phyloP scores from a whole-genome alignment of 2,329 filamentous ascomycete genomes.

The Claviceps pazoutovae region DNA sequence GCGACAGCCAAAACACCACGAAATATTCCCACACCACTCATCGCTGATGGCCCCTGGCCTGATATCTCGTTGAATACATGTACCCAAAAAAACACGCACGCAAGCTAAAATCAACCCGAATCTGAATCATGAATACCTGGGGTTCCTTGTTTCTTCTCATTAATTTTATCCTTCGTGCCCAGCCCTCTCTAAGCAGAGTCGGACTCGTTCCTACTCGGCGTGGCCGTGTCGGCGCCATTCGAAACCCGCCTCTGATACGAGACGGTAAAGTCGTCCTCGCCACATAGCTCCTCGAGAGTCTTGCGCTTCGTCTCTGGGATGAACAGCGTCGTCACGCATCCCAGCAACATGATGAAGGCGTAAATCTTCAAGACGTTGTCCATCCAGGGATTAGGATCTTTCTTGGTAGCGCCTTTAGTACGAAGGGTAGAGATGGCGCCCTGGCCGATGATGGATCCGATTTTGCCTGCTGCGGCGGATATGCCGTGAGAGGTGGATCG shows the following conservation, averaged over 20 bases:
- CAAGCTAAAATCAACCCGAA: no score
- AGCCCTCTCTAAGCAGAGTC: slow-evolving; percentile 1
- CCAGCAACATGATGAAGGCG: slow-evolving; percentile 64
- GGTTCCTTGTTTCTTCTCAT: background rate
- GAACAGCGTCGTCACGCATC: slow-evolving; percentile 52
- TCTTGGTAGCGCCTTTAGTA: slow-evolving; percentile 26
- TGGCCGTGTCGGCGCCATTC: background rate
- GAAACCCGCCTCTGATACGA: background rate
- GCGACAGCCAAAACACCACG: no score
- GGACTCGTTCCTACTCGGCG: slow-evolving; percentile 1
- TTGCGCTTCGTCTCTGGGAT: slow-evolving; percentile 64
- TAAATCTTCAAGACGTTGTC: slow-evolving; percentile 65
- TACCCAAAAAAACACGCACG: background rate
- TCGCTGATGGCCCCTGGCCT: no score
- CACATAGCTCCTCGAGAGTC: slow-evolving; percentile 51
- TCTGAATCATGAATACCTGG: no score
- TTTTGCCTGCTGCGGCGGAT: slow-evolving; percentile 40
- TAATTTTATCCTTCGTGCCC: background rate
- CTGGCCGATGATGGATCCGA: slow-evolving; percentile 43
- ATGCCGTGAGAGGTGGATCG: slow-evolving; percentile 44
- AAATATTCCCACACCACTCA: no score
- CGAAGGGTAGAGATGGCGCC: slow-evolving; percentile 42
- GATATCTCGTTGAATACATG: background rate
- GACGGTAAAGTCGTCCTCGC: slow-evolving; percentile 20
- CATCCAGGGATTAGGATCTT: slow-evolving; percentile 46